Conservation (phyloP, 192 early-diverging fungal species). For the Coemansia sp. region DNA sequence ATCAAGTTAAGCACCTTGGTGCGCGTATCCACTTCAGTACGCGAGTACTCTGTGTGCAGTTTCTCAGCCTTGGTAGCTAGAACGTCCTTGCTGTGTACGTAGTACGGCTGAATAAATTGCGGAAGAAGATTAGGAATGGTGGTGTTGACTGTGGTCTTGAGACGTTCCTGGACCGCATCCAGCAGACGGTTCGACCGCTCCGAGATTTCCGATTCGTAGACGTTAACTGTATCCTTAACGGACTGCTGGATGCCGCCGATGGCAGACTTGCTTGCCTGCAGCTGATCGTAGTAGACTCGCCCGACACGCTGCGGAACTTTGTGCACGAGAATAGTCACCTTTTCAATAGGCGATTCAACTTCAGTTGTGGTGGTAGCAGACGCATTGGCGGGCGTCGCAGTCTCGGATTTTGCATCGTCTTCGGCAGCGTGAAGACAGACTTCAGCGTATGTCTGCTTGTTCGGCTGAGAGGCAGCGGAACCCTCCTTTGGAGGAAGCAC, state of each 20-base stretch:
- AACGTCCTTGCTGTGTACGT: conserved; percentile 46
- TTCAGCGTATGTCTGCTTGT: not conserved
- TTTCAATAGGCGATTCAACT: conserved; percentile 35
- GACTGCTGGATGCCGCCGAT: conserved; percentile 40
- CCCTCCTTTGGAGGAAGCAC: conserved; percentile 36
- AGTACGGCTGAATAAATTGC: conserved; percentile 47
- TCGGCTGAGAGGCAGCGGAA: conserved; percentile 2
- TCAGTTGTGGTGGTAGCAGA: not conserved
- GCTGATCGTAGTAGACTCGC: conserved; percentile 38
- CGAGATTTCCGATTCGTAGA: conserved; percentile 42
- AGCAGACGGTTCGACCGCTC: conserved; percentile 36
- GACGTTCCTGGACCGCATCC: conserved; percentile 34
- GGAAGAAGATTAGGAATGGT: conserved; percentile 44
- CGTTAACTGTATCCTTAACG: conserved; percentile 39
- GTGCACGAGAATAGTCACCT: conserved; percentile 49
- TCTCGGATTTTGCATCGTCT: not conserved
- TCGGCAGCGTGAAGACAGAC: not conserved
- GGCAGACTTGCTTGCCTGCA: conserved; percentile 32
- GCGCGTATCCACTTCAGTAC: conserved; percentile 39
- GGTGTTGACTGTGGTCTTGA: conserved; percentile 34
- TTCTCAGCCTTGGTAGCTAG: conserved; percentile 42
- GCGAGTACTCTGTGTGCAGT: conserved; percentile 52
- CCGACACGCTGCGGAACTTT: conserved; percentile 46
- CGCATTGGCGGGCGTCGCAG: not conserved
- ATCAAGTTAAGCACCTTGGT: conserved; percentile 50